Base-by-base conservation (phyloP, 1,284 basidiomycete species). In the Fomes fomentarius region DNA sequence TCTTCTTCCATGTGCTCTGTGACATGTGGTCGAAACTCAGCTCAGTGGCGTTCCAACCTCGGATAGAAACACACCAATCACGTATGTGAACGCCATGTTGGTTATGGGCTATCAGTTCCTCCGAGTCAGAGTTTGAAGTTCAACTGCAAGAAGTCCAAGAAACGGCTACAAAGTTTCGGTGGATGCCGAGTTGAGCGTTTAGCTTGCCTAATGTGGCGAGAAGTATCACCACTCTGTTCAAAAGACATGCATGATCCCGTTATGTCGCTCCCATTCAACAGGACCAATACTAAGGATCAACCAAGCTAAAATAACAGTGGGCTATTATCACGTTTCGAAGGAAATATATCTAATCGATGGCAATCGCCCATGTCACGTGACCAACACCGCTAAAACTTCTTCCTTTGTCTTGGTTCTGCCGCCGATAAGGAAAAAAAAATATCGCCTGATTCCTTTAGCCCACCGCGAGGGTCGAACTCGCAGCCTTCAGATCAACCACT, bases 1-100 rank as follows among this genome's bases (percentile, higher is more conserved):
- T 96, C 94, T 54, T 94, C 90, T 69, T 98, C 95, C 94, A 96
- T 96, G 69, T 97, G 94, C 66, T 97, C 94, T 95, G 61, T 12
- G 30, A 30, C n/a, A n/a, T n/a, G n/a, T n/a, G n/a, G n/a, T n/a
- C 12, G 9, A 43, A 21, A 12, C 17, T 33, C 22, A 22, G 17
- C 17, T 52, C 42, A 50, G 11, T 26, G 21, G 9, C 25, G 21
- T 10, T 30, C 21, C 11, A 11, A 5, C 19, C 6, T 3, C n/a
- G 5, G 3, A 17, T 0, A 25, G 9, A 30, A 3, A 63, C 66
- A 46, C 53, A 77, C 75, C 75, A 51, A 77, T 74, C 34, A 76
- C 68, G 60, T 75, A 78, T 54, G 65, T 64, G 39, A 67, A 67
- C 1, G 41, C 42, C 65, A 62, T 63, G 35, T 51, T 8, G 17